Percentiles rank a stretch among this genome's conserved stretches.
Conservation (phyloP, 345 rosid genomes). For the Barbarea vulgaris region DNA sequence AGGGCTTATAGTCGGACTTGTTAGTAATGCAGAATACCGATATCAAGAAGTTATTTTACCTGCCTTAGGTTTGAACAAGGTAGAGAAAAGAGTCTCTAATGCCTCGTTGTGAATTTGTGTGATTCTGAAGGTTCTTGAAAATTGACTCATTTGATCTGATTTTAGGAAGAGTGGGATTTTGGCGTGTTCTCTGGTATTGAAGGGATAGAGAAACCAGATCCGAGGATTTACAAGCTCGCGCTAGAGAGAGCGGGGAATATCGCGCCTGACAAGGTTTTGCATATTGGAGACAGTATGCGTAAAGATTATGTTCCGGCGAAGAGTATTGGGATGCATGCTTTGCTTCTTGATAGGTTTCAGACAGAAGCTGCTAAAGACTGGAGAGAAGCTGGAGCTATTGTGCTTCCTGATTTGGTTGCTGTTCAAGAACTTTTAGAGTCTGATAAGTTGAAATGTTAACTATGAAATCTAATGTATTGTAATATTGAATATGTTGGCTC, state of each 20-base stretch:
- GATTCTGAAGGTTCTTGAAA: slow-evolving; percentile 2
- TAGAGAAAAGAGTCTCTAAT: slow-evolving; percentile 16
- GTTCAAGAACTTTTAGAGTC: slow-evolving; percentile 65
- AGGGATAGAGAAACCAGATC: slow-evolving; percentile 94
- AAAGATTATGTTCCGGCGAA: slow-evolving; percentile 83
- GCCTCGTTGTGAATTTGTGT: slow-evolving; percentile 19
- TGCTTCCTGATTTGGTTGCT: slow-evolving; percentile 77
- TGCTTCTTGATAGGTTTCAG: slow-evolving; percentile 83
- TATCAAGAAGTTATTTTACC: slow-evolving; percentile 92
- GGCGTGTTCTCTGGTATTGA: slow-evolving; percentile 95
- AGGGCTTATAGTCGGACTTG: slow-evolving; percentile 73
- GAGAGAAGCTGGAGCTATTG: slow-evolving; percentile 75
- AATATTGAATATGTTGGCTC: slow-evolving; percentile 21
- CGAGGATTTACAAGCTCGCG: slow-evolving; percentile 70
- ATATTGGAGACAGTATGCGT: slow-evolving; percentile 94
- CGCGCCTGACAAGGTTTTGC: slow-evolving; percentile 67
- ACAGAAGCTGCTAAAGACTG: slow-evolving; percentile 82
- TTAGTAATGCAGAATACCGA: slow-evolving; percentile 89
- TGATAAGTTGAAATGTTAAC: slow-evolving; percentile 44
- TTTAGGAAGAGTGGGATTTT: slow-evolving; percentile 93
- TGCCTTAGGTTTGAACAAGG: slow-evolving; percentile 79
- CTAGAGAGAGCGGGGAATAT: slow-evolving; percentile 78
- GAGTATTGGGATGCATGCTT: slow-evolving; percentile 88
- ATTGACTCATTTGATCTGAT: not conserved
- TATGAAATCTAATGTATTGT: slow-evolving; percentile 21